Conservation (phyloP, 2,329 filamentous ascomycete species). For the Calonectria fujianensis region DNA sequence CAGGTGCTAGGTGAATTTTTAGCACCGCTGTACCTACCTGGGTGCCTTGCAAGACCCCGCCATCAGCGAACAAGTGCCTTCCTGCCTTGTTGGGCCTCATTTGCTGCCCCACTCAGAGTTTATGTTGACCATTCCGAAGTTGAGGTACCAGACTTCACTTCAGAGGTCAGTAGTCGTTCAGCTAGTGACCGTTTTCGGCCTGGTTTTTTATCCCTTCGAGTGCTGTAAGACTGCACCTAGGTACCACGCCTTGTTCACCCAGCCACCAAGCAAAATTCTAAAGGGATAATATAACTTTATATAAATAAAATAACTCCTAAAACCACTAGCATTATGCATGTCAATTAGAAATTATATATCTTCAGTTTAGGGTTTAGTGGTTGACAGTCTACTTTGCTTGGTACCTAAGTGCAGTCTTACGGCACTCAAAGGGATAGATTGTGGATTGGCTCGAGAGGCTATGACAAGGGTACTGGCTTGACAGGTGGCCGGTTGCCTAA, state of each 20-base stretch:
- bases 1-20: constrained; percentile 18
- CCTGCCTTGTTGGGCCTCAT: not conserved
- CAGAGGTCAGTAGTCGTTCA: not conserved
- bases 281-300: too few relatives aligned
- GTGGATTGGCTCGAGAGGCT: not conserved
- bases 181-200: too few relatives aligned
- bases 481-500: constrained; percentile 7
- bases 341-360: too few relatives aligned
- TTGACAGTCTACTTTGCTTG: too few relatives aligned
- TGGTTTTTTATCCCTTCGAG: not conserved
- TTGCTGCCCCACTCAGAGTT: constrained; percentile 6
- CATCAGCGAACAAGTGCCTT: not conserved
- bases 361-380: too few relatives aligned
- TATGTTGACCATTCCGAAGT: not conserved
- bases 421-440: not conserved
- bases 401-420: too few relatives aligned
- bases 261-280: too few relatives aligned
- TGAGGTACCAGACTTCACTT: not conserved
- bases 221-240: too few relatives aligned
- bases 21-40: constrained; percentile 4
- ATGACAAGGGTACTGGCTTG: not conserved
- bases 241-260: too few relatives aligned
- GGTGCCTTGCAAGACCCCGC: constrained; percentile 10
- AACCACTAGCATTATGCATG: too few relatives aligned
- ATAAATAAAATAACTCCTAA: too few relatives aligned